Conservation (phyloP, 306 rosid species). For the Citrullus mucosospermus region DNA sequence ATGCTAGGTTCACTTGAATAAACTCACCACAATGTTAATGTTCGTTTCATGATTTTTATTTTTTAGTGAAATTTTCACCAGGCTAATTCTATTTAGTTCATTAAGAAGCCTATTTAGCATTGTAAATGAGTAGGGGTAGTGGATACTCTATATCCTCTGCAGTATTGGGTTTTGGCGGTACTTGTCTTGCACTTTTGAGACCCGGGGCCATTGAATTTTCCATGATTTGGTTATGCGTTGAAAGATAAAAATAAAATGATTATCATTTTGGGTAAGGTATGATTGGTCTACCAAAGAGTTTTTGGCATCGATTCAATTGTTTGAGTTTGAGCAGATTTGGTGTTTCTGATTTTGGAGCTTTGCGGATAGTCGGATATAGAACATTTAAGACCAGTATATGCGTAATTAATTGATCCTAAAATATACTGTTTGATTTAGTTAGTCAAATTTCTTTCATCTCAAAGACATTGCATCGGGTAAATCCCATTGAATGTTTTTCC, state of each 20-base stretch:
- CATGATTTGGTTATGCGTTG: background rate
- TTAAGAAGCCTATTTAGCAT: background rate
- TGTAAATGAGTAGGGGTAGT: background rate
- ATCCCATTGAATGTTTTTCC: background rate
- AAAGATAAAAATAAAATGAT: background rate
- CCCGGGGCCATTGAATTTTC: background rate
- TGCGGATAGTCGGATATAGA: background rate
- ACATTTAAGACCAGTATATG: background rate
- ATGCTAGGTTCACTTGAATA: background rate
- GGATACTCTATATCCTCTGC: background rate
- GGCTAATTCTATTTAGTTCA: background rate
- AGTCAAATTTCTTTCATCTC: background rate
- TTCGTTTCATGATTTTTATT: background rate
- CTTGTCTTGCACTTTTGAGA: background rate
- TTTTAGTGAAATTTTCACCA: background rate
- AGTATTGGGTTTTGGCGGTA: background rate
- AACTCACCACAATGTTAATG: background rate
- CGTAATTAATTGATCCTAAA: background rate
- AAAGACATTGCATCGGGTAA: background rate
- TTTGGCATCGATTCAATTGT: background rate
- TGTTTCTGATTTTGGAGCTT: background rate
- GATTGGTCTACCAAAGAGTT: background rate
- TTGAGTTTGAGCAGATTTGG: background rate
- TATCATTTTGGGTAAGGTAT: background rate
- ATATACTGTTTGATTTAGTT: background rate